Evolutionary conservation across 768 basidiomycete species (phyloP).

Genomic region (Naganishia onofrii): DNA sequence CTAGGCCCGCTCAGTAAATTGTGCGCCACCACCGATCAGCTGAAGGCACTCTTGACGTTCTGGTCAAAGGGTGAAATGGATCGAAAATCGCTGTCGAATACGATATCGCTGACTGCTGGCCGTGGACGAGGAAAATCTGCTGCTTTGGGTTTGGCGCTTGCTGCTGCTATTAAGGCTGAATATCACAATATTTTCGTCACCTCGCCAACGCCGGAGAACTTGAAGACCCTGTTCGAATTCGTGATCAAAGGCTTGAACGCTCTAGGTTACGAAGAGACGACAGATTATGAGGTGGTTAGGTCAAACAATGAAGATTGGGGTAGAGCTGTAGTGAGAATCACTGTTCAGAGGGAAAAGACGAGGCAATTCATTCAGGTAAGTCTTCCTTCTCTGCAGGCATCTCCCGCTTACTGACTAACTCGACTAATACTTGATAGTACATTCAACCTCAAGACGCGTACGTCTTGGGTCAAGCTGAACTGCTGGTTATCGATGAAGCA

Average conservation of each 20-base stretch:
- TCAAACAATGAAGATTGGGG: conserved; percentile 92
- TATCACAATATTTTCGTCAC: conserved; percentile 99
- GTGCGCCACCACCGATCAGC: conserved; percentile 85
- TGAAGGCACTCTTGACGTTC: conserved; percentile 84
- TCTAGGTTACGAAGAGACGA: conserved; percentile 92
- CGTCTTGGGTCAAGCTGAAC: conserved; percentile 93
- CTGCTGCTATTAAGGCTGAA: conserved; percentile 85
- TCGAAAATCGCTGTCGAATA: conserved; percentile 88
- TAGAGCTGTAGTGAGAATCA: conserved; percentile 91
- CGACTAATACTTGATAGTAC: conserved; percentile 62
- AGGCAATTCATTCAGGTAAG: conserved; percentile 89
- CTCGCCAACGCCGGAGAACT: conserved; percentile 92
- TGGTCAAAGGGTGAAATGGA: conserved; percentile 75
- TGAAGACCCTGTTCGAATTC: conserved; percentile 97
- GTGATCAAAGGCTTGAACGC: conserved; percentile 94
- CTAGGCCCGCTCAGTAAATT: conserved; percentile 85
- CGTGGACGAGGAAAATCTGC: conserved; percentile 97
- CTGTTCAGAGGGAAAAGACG: conserved; percentile 78
- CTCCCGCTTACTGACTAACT: background rate
- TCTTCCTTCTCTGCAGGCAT: conserved; percentile 23
- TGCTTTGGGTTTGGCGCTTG: conserved; percentile 89
- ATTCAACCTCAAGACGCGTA: conserved; percentile 98
- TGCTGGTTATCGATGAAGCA: conserved; percentile 96
- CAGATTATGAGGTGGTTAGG: conserved; percentile 96
- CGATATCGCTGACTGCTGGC: conserved; percentile 88